Evolutionary conservation across 2,329 filamentous ascomycete species (phyloP), one percentile per base, ranked within the genome.

Genomic region (Coleophoma crateriformis): DNA sequence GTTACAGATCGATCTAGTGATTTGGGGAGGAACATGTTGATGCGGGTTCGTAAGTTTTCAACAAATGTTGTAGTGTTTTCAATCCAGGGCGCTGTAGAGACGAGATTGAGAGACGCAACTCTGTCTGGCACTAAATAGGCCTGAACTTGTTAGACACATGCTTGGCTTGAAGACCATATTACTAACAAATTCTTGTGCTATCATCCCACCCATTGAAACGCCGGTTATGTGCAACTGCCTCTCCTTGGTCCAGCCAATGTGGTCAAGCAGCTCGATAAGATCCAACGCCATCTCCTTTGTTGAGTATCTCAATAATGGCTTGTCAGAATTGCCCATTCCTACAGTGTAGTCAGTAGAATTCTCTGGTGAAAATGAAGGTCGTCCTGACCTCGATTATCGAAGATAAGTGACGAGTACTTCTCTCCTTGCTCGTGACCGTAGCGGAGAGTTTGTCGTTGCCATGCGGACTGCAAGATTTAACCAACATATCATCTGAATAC

Each of bases 161-260:
- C 15, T 34, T 11, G 7, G 10, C 20, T 14, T 46, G 37, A 48
- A 41, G n/a, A 62, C 59, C 19, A 22, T 19, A 38, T 20, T 12
- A 62, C 68, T 61, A 65, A 76, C 78, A 4, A 96, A 63, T 69
- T 96, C 90, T 68, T 95, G 90, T 2, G 88, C 82, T 60, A 96
- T 92, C 90, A 96, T 95, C 61, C 90, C 90, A 55, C 90, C 90
- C 78, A 95, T 87, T 51, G 85, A 89, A 56, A 92, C 82, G 49
- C 90, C 90, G 33, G 87, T 74, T 47, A 95, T 66, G 69, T 96
- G 83, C 13, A 85, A 58, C 46, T 79, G 64, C 72, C 75, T 69
- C 59, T 73, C 59, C 63, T 75, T 64, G 40, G 66, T 82, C 87
- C 88, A 95, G 54, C 81, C 82, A 10, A 94, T 65, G 59, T 87